Conservation (phyloP, 2,329 filamentous ascomycete genomes). For the Coniochaeta hoffmannii region DNA sequence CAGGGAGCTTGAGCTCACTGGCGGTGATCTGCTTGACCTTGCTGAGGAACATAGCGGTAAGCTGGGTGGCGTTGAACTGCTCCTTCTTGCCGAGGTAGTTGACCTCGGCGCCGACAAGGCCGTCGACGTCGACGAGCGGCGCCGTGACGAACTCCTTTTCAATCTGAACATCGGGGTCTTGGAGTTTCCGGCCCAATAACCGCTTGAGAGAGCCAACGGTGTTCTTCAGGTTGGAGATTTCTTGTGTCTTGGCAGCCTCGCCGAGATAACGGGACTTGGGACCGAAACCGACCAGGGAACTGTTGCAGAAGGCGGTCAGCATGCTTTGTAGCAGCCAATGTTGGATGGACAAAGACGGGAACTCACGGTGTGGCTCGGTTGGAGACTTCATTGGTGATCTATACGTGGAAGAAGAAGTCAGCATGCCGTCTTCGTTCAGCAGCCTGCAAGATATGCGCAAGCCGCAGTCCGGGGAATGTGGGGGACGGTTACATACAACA, state of each 20-base stretch:
- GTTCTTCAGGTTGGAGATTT: slow-evolving; percentile 99
- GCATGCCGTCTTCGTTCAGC: neutral
- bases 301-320: slow-evolving; percentile 26
- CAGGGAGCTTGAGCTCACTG: slow-evolving; percentile 81
- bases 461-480: neutral
- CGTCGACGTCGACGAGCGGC: slow-evolving; percentile 79
- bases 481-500: slow-evolving; percentile 63
- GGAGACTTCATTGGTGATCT: slow-evolving; percentile 99
- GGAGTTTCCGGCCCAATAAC: slow-evolving; percentile 77
- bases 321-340: neutral
- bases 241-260: slow-evolving; percentile 94
- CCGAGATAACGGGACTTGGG: slow-evolving; percentile 91
- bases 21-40: slow-evolving; percentile 88
- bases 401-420: slow-evolving; percentile 9
- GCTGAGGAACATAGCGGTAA: slow-evolving; percentile 90
- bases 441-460: neutral
- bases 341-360: slow-evolving; percentile 7
- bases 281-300: slow-evolving; percentile 90
- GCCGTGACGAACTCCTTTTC: slow-evolving; percentile 90
- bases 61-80: slow-evolving; percentile 87
- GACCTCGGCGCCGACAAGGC: slow-evolving; percentile 92
- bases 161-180: slow-evolving; percentile 85
- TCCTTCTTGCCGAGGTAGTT: slow-evolving; percentile 91
- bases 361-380: slow-evolving; percentile 97
- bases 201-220: slow-evolving; percentile 90